A percentile compares a stretch with the other conserved stretches of the same genome.
These are phyloP conservation scores for Scalesia atractyloides DNA, from an alignment of 129 eudicot species.

Conservation along the genomic window DNA sequence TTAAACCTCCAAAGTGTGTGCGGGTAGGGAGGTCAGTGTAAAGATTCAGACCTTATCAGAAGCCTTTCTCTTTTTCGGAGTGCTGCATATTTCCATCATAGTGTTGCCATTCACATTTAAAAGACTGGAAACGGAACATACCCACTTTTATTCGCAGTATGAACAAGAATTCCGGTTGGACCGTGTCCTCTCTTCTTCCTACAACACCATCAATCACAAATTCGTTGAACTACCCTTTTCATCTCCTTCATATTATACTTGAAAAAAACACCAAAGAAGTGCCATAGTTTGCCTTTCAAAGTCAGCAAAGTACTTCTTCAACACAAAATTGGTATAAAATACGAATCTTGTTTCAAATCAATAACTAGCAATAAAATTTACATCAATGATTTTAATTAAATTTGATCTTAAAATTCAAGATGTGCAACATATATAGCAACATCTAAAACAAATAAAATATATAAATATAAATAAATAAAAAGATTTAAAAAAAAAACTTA, in stretches of 20 bases:
- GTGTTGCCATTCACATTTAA: conserved; percentile 31
- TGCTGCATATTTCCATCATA: neutral
- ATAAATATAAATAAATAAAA: too few relatives aligned
- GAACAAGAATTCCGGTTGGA: conserved; percentile 58
- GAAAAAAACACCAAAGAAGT: too few relatives aligned
- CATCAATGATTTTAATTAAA: too few relatives aligned
- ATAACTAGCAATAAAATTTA: too few relatives aligned
- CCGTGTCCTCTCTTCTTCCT: conserved; percentile 62
- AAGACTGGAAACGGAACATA: conserved; percentile 59
- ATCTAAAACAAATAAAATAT: too few relatives aligned
- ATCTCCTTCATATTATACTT: too few relatives aligned
- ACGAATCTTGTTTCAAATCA: conserved; percentile 28
- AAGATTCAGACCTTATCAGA: conserved; percentile 32
- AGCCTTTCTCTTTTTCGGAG: conserved; percentile 31
- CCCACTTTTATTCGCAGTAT: conserved; percentile 53
- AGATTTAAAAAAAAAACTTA: conserved; percentile 17
- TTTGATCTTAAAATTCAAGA: too few relatives aligned
- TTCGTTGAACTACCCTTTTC: neutral
- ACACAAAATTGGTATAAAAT: conserved; percentile 31
- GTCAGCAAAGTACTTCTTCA: conserved; percentile 20
- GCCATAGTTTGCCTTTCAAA: conserved; percentile 1
- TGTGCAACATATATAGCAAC: too few relatives aligned
- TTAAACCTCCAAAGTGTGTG: neutral
- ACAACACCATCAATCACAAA: conserved; percentile 21
- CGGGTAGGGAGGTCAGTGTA: neutral